Percentiles rank a stretch among this genome's conserved stretches.
phyloP scores from a whole-genome alignment of 2,329 filamentous ascomycete genomes.

The Phaeosphaeriaceae sp. region DNA sequence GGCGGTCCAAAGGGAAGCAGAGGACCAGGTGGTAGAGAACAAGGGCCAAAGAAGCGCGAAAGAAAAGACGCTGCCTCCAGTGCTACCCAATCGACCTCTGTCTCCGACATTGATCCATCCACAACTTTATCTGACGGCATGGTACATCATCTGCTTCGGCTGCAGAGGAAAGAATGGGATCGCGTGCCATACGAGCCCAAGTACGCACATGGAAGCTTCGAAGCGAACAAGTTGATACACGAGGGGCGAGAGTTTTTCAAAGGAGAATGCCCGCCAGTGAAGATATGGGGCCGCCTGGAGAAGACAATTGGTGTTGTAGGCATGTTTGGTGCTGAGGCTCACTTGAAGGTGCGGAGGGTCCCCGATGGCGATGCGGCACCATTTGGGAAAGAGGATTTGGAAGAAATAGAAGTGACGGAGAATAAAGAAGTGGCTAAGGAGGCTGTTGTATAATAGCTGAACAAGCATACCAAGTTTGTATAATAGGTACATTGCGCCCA shows the following conservation, averaged over 20 bases:
- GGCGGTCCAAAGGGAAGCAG: slow-evolving; percentile 9
- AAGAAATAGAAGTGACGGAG: not conserved
- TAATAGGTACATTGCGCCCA: too few species aligned
- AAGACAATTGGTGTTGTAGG: slow-evolving; percentile 39
- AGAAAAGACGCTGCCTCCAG: slow-evolving; percentile 4
- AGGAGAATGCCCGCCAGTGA: slow-evolving; percentile 39
- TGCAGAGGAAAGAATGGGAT: slow-evolving; percentile 47
- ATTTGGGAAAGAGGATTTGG: slow-evolving; percentile 25
- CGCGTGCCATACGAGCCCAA: slow-evolving; percentile 43
- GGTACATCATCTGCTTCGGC: slow-evolving; percentile 39
- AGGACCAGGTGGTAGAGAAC: slow-evolving; percentile 8
- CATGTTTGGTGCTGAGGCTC: slow-evolving; percentile 41
- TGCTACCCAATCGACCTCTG: slow-evolving; percentile 1
- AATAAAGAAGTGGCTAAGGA: slow-evolving; percentile 2
- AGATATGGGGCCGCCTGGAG: slow-evolving; percentile 38
- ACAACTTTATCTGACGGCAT: slow-evolving; percentile 35
- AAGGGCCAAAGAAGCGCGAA: slow-evolving; percentile 32
- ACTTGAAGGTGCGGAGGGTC: slow-evolving; percentile 33
- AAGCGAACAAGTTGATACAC: slow-evolving; percentile 38
- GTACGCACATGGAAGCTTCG: slow-evolving; percentile 42
- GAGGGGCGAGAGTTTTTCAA: slow-evolving; percentile 40
- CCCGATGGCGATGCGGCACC: slow-evolving; percentile 26
- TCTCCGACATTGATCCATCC: slow-evolving; percentile 16
- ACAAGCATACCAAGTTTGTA: too few species aligned
- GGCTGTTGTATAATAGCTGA: slow-evolving; percentile 7